Base-by-base conservation (phyloP, 331 rosid species). In the Quercus tomentella region DNA sequence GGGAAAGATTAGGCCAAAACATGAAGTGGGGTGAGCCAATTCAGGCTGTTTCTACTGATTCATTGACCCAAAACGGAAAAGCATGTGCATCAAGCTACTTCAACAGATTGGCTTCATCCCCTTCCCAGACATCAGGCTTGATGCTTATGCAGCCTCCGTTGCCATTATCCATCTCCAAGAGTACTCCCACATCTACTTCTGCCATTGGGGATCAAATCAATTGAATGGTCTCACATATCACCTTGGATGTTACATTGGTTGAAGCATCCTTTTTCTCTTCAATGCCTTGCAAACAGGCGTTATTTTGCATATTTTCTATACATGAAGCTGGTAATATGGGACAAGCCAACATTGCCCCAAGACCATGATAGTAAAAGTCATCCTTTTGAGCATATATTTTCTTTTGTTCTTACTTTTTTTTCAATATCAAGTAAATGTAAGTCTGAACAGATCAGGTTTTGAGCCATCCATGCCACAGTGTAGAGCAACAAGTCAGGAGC, bases 151-250 rank as follows among this genome's bases (percentile, higher is more conserved):
- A 79, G 71, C 71, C 88, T 61, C 76, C 73, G 57, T 3, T 51
- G 77, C 78, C 83, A 71, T 77, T 84, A 70, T 66, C 84, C 20
- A 35, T 75, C 35, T 79, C 85, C 37, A 84, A 80, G 82, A 79
- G 70, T 65, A 57, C 60, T 41, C 51, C 86, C 4, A 22, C 75
- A 18, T 41, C 83, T 33, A 57, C 85, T 41, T 35, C 77, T 18
- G 65, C 80, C 35, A 72, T 37, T 54, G 21, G 63, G 30, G 85
- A 80, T 62, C 77, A 73, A 63, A 55, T 82, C 41, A 79, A 58
- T 41, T 33, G 35, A 66, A 66, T 22, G 56, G 80, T 67, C 80
- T 25, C 37, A 26, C 51, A 75, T 45, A 26, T 73, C 57, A 35
- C 76, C 62, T 45, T 49, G 68, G 70, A 55, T 71, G 65, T 62